Evolutionary conservation across 2,329 filamentous ascomycete genomes (phyloP).

Genomic region (Davidsoniella virescens): DNA sequence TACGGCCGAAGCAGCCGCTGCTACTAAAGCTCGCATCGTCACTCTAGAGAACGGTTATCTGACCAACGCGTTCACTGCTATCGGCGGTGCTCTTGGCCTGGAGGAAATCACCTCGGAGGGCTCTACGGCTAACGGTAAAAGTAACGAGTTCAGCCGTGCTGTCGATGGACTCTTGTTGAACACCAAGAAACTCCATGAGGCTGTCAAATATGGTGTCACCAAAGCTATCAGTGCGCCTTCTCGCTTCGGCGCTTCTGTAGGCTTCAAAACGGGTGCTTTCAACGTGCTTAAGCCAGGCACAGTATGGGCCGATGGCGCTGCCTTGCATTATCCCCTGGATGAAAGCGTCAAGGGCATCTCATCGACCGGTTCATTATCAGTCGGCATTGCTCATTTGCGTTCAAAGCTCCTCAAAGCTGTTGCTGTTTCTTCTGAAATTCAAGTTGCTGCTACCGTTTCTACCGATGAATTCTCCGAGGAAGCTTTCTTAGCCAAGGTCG

Average conservation of each 20-base stretch:
- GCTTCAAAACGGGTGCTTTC: conserved; percentile 35
- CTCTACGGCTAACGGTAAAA: conserved; percentile 34
- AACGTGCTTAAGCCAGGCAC: conserved; percentile 31
- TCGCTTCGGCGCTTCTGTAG: conserved; percentile 38
- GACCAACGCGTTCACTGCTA: conserved; percentile 42
- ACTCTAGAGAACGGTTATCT: conserved; percentile 42
- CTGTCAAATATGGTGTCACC: conserved; percentile 40
- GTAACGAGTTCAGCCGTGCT: conserved; percentile 37
- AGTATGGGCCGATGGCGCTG: conserved; percentile 37
- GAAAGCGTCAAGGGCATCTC: conserved; percentile 27
- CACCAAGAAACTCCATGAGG: conserved; percentile 37
- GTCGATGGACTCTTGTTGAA: conserved; percentile 39
- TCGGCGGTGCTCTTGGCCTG: conserved; percentile 44
- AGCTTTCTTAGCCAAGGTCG: conserved; percentile 35
- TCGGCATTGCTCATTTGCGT: conserved; percentile 34
- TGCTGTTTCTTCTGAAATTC: conserved; percentile 18
- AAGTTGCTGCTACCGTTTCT: conserved; percentile 16
- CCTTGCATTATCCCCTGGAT: conserved; percentile 43
- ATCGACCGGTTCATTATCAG: conserved; percentile 34
- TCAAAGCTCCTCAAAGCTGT: conserved; percentile 37
- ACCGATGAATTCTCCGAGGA: conserved; percentile 30
- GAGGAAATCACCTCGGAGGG: conserved; percentile 45
- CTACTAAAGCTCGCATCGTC: not conserved
- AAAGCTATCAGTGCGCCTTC: conserved; percentile 40
- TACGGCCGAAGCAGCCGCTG: conserved; percentile 23